These are phyloP conservation scores for Candida coquimbonensis DNA, from an alignment of 805 yeast species.

Conservation along the genomic window DNA sequence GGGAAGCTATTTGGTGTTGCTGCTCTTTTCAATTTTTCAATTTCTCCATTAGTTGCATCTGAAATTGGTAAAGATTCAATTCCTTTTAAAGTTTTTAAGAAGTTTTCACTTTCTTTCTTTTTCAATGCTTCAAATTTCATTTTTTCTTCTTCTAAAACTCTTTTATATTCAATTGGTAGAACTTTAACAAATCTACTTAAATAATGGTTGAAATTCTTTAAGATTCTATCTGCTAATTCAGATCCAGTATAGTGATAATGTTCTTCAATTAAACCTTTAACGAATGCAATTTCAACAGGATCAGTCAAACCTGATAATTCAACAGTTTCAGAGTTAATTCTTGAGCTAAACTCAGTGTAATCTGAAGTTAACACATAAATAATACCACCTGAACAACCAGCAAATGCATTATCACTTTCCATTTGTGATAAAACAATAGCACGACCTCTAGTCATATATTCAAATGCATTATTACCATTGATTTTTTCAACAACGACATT, in stretches of 20 bases:
- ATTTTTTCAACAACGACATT: slow-evolving; percentile 90
- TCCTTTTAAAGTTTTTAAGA: slow-evolving; percentile 65
- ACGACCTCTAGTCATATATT: slow-evolving; percentile 99
- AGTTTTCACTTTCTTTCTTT: slow-evolving; percentile 48
- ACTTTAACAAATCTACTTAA: slow-evolving; percentile 89
- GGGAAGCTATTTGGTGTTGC: slow-evolving; percentile 17
- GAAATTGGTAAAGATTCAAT: slow-evolving; percentile 54
- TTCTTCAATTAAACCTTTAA: slow-evolving; percentile 89
- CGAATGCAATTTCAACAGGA: slow-evolving; percentile 88
- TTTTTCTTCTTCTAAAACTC: slow-evolving; percentile 72
- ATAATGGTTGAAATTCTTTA: slow-evolving; percentile 82
- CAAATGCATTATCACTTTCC: slow-evolving; percentile 80
- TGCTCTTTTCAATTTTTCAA: slow-evolving; percentile 30
- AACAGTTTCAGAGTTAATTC: slow-evolving; percentile 76
- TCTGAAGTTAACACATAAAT: slow-evolving; percentile 95
- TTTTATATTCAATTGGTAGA: slow-evolving; percentile 85
- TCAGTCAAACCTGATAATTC: slow-evolving; percentile 72
- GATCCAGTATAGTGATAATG: slow-evolving; percentile 94
- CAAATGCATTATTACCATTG: slow-evolving; percentile 98
- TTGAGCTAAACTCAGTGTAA: slow-evolving; percentile 70
- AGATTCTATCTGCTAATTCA: slow-evolving; percentile 76
- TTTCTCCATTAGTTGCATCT: slow-evolving; percentile 87
- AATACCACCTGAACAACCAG: slow-evolving; percentile 99
- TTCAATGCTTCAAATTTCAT: slow-evolving; percentile 59
- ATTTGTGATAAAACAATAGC: slow-evolving; percentile 88